Evolutionary conservation across 2,329 filamentous ascomycete species (phyloP), one percentile per base, ranked within the genome.

Genomic region (Sporothrix globosa): DNA sequence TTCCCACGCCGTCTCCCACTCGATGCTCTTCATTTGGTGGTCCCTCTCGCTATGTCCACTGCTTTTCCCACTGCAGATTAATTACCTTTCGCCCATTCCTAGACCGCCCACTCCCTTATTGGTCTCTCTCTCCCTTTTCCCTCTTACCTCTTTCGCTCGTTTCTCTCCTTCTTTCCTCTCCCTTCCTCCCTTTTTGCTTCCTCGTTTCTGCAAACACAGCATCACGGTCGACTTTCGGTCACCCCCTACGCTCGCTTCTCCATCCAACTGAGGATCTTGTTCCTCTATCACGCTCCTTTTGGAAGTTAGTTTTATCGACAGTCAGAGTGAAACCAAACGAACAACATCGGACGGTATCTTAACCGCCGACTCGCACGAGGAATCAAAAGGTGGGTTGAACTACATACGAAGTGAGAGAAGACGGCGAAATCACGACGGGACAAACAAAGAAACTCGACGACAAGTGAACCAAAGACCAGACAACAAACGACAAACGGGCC

Each of bases 211-310:
- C 69, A 27, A 52, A 70, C 53, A 44, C 66, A 66, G 39, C 56
- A 63, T 63, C 67, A 66, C 63, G 34, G 60, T 65, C 69, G 69
- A 63, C 58, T 3, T 46, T 50, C 68, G 61, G 24, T 54, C 60
- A 68, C n/a, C 70, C 56, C 30, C 52, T 58, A 46, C 58, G 39
- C 58, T 63, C 58, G 50, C 68, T 79, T 76, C 77, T 81, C 79
- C 77, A 80, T 81, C 83, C 83, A 86, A 86, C 83, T 82, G 84
- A 85, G 84, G 82, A 83, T 80, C 39, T 60, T 72, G 73, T 67
- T 68, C 74, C 84, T 86, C 84, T 83, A 82, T 76, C 82, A 87
- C 85, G 80, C 83, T 87, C 85, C 75, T 87, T 86, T 84, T 80
- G 80, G 70, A 73, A 68, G 61, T 69, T 48, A n/a, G 17, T 71